Evolutionary conservation across 805 yeast species (phyloP).

Genomic region (Alloascoidea hylecoeti): DNA sequence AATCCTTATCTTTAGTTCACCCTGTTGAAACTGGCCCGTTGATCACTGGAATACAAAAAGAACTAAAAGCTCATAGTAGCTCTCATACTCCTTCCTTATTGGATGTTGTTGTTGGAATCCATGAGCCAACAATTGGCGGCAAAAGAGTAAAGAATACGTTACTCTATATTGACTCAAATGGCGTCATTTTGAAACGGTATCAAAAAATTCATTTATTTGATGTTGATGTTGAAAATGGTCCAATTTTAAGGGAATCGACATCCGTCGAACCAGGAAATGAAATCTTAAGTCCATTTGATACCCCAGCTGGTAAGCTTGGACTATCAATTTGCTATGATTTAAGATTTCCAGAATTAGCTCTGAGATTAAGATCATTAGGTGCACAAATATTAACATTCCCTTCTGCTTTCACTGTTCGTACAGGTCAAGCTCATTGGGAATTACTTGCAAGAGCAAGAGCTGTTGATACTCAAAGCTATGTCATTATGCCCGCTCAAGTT

Average conservation of each 20-base stretch:
- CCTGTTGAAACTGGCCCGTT: slow-evolving; percentile 26
- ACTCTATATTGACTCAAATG: slow-evolving; percentile 53
- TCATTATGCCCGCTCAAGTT: slow-evolving; percentile 79
- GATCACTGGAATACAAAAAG: slow-evolving; percentile 25
- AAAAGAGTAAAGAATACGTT: slow-evolving; percentile 55
- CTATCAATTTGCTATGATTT: slow-evolving; percentile 75
- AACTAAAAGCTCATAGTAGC: slow-evolving; percentile 22
- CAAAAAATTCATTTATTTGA: slow-evolving; percentile 86
- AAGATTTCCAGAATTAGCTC: slow-evolving; percentile 72
- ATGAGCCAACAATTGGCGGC: slow-evolving; percentile 47
- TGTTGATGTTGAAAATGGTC: slow-evolving; percentile 64
- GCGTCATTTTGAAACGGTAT: slow-evolving; percentile 54
- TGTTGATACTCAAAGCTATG: slow-evolving; percentile 76
- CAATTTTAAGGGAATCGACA: slow-evolving; percentile 60
- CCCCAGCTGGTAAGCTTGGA: slow-evolving; percentile 55
- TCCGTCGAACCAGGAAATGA: slow-evolving; percentile 69
- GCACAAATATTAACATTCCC: slow-evolving; percentile 76
- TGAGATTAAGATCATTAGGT: slow-evolving; percentile 48
- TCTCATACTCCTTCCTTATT: slow-evolving; percentile 25
- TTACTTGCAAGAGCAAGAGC: slow-evolving; percentile 73
- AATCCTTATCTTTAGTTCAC: slow-evolving; percentile 47
- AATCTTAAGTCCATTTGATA: slow-evolving; percentile 37
- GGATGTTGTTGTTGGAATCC: slow-evolving; percentile 77
- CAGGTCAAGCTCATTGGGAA: slow-evolving; percentile 90
- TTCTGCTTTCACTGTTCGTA: slow-evolving; percentile 83